Conservation (phyloP, 352 stramenopile species). For the Saprolegnia diclina region DNA sequence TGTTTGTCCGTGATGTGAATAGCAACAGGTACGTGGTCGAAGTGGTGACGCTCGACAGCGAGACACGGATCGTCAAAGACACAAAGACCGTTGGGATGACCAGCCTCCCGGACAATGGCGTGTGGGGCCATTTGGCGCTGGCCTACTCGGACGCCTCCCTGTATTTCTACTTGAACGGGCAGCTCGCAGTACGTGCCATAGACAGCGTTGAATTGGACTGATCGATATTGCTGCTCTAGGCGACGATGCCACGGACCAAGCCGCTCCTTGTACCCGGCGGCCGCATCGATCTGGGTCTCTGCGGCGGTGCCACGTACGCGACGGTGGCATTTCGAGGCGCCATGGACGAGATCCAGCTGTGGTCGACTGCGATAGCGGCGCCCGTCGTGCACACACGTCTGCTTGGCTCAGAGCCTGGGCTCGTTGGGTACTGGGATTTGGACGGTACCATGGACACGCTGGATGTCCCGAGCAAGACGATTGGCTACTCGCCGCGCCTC, state of each 20-base stretch:
- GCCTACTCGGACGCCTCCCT: background rate
- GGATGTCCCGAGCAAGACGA: constrained; percentile 5
- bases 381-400: background rate
- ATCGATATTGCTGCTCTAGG: too few relatives aligned
- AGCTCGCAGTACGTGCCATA: background rate
- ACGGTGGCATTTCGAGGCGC: background rate
- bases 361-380: background rate
- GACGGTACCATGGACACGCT: background rate
- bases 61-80: background rate
- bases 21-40: background rate
- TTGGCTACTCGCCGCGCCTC: background rate
- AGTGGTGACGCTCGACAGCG: background rate
- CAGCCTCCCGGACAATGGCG: background rate
- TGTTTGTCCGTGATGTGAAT: background rate
- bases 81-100: constrained; percentile 1
- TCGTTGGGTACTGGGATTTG: constrained; percentile 26
- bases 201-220: too few relatives aligned
- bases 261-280: background rate
- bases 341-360: constrained; percentile 21
- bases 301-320: background rate
- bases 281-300: background rate
- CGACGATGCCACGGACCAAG: background rate
- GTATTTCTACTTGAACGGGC: constrained; percentile 12
- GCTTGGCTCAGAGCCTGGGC: constrained; percentile 10
- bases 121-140: constrained; percentile 12